A percentile compares a stretch with the other conserved stretches of the same genome.
Conservation (phyloP, 1,284 basidiomycete genomes). For the Apiotrichum sp. region DNA sequence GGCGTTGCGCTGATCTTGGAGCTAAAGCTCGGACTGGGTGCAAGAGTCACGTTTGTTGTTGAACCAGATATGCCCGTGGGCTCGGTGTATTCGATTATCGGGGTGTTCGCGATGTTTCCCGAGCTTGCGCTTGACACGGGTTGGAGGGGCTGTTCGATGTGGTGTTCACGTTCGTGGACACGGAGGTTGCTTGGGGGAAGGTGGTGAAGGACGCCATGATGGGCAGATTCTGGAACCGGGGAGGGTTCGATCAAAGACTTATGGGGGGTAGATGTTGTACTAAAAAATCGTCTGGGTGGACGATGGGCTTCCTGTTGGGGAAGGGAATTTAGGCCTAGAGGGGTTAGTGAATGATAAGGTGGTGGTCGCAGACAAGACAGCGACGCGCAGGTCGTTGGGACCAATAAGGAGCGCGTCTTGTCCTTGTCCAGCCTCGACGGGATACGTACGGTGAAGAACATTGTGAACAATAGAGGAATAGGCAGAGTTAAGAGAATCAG, state of each 20-base stretch:
- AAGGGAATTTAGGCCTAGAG: slow-evolving; percentile 8
- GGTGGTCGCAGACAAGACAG: not conserved
- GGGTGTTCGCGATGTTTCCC: slow-evolving; percentile 1
- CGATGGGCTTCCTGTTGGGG: slow-evolving; percentile 14
- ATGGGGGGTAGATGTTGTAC: slow-evolving; percentile 3
- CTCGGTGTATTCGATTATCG: slow-evolving; percentile 5
- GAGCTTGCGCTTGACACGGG: slow-evolving; percentile 7
- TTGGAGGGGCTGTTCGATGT: not conserved
- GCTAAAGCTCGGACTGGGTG: slow-evolving; percentile 1
- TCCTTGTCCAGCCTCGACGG: not conserved
- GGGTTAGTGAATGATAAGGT: not conserved
- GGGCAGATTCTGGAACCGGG: slow-evolving; percentile 18
- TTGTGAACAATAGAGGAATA: slow-evolving; percentile 12
- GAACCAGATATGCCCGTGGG: slow-evolving; percentile 7
- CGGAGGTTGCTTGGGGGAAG: slow-evolving; percentile 1
- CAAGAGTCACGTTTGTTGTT: not conserved
- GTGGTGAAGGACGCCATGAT: slow-evolving; percentile 19
- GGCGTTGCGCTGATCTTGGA: not conserved
- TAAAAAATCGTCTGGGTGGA: slow-evolving; percentile 12
- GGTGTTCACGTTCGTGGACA: slow-evolving; percentile 6
- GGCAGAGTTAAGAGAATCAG: slow-evolving; percentile 14
- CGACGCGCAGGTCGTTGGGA: too few species aligned
- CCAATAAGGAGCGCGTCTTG: too few species aligned
- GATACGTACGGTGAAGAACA: slow-evolving; percentile 13
- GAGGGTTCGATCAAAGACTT: slow-evolving; percentile 14